Percentiles rank a stretch among this genome's conserved stretches.
phyloP scores from a whole-genome alignment of 176 grass and related monocot genomes.

The Typha latifolia region DNA sequence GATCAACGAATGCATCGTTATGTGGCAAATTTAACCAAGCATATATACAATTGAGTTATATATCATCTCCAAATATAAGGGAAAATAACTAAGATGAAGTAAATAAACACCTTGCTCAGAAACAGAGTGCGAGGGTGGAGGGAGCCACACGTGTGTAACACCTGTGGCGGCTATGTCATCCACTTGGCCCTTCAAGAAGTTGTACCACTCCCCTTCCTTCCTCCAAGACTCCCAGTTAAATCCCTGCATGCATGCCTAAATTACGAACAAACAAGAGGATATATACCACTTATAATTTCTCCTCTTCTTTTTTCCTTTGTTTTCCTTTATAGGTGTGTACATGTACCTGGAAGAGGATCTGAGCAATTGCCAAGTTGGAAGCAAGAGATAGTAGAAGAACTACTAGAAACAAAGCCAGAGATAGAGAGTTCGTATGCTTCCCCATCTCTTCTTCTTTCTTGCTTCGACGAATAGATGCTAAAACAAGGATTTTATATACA shows the following conservation, averaged over 20 bases:
- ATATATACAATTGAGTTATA: no score
- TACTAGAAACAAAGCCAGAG: conserved; percentile 15
- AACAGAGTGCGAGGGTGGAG: conserved; percentile 17
- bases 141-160: conserved; percentile 41
- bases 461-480: no score
- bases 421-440: conserved; percentile 1
- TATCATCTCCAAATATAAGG: no score
- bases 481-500: no score
- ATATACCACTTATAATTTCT: neutral
- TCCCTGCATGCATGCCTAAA: conserved; percentile 8
- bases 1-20: no score
- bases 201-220: conserved; percentile 33
- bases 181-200: conserved; percentile 15
- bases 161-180: conserved; percentile 9
- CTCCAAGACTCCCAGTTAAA: conserved; percentile 42
- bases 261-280: neutral
- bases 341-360: conserved; percentile 58
- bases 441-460: conserved; percentile 8
- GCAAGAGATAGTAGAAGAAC: conserved; percentile 20
- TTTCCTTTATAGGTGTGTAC: neutral
- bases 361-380: conserved; percentile 17
- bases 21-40: no score
- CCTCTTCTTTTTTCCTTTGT: no score
- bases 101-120: neutral
- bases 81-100: neutral